A percentile compares a stretch with the other conserved stretches of the same genome.
These are phyloP conservation scores for Leccinum incarnatum DNA, from an alignment of 768 basidiomycete genomes.

Conservation along the genomic window DNA sequence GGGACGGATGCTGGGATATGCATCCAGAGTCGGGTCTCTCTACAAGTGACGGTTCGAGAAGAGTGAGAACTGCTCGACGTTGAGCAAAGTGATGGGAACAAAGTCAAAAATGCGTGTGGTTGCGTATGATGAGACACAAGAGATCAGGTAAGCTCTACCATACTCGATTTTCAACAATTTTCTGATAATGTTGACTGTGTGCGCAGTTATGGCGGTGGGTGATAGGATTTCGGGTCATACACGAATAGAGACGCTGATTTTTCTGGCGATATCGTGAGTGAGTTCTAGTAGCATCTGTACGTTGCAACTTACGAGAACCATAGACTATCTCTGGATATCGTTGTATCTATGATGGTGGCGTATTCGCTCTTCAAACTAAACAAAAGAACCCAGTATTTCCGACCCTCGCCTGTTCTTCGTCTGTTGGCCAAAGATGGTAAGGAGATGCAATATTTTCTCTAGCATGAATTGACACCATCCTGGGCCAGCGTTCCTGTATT, in stretches of 20 bases:
- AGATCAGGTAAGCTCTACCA: background rate
- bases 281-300: too few species aligned
- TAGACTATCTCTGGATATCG: constrained; percentile 4
- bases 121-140: background rate
- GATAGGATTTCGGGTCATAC: background rate
- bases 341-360: background rate
- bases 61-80: background rate
- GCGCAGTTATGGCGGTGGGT: background rate
- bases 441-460: background rate
- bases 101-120: background rate
- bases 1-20: background rate
- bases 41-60: background rate
- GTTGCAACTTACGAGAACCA: background rate
- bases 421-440: constrained; percentile 10
- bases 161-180: background rate
- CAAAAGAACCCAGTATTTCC: background rate
- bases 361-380: constrained; percentile 4
- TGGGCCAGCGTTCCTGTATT: background rate
- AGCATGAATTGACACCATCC: background rate
- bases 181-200: background rate
- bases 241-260: background rate
- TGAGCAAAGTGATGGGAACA: background rate
- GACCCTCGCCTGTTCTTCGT: background rate
- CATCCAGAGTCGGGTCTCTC: background rate
- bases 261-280: constrained; percentile 1